Percentiles rank a stretch among this genome's conserved stretches.
phyloP scores from a whole-genome alignment of 495 filamentous ascomycete species.

The Emericellopsis terricola region DNA sequence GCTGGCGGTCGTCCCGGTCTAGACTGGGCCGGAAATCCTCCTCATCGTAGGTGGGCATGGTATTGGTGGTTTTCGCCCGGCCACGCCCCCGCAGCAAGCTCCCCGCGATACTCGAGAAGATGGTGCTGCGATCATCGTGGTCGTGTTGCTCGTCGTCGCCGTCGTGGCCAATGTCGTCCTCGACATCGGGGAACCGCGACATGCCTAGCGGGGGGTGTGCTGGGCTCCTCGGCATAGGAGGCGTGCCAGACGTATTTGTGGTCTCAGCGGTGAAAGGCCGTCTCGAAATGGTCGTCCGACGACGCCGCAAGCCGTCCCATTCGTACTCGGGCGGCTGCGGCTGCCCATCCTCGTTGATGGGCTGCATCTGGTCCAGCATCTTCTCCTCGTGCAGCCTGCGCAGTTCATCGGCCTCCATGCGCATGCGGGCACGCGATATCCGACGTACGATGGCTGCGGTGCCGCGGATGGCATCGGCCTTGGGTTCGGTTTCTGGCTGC shows the following conservation, averaged over 20 bases:
- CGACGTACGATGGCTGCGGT: slow-evolving; percentile 77
- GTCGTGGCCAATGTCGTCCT: neutral
- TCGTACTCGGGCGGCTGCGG: slow-evolving; percentile 40
- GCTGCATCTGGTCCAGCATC: slow-evolving; percentile 47
- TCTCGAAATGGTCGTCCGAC: slow-evolving; percentile 44
- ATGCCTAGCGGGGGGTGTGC: slow-evolving; percentile 73
- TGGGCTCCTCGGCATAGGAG: slow-evolving; percentile 16
- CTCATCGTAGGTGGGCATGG: slow-evolving; percentile 16
- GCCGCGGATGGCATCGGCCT: slow-evolving; percentile 90
- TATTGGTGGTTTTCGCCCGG: slow-evolving; percentile 27
- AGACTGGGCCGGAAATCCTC: neutral
- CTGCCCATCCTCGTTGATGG: slow-evolving; percentile 46
- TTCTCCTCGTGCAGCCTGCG: slow-evolving; percentile 65
- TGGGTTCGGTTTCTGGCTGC: slow-evolving; percentile 87
- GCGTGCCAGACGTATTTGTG: slow-evolving; percentile 14
- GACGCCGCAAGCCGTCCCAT: slow-evolving; percentile 82
- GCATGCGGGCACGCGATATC: slow-evolving; percentile 56
- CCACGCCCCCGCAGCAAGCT: slow-evolving; percentile 35
- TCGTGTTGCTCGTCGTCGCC: slow-evolving; percentile 39
- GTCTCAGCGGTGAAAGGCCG: slow-evolving; percentile 4
- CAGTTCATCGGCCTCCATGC: slow-evolving; percentile 66
- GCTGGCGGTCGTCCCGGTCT: too few species aligned
- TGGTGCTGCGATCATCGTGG: slow-evolving; percentile 27
- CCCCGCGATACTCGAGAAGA: slow-evolving; percentile 39
- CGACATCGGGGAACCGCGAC: slow-evolving; percentile 52